Evolutionary conservation across 306 rosid species (phyloP), one percentile per base, ranked within the genome.

Genomic region (Prinsepia uniflora): DNA sequence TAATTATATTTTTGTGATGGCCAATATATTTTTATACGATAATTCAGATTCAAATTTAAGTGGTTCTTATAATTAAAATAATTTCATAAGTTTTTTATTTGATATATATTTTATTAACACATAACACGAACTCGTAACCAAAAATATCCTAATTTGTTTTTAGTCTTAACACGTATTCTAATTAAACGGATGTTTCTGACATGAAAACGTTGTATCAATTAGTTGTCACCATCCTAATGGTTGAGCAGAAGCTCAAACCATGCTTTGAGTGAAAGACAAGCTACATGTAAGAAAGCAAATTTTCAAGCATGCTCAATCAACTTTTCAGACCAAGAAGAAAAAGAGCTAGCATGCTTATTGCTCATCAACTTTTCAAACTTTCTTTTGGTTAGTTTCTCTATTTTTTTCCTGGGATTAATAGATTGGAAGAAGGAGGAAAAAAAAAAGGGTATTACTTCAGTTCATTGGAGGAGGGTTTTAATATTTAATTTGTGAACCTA

Each of bases 181-280:
- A 30, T 30, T 30, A 1, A 30, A 30, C 36, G 2, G 30, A 24
- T 24, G 30, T 17, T 20, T 20, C 11, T 56, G 40, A 56, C 17
- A 22, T 11, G 34, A 22, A 39, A 20, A 20, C 10, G 40, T 15
- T 57, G 17, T 24, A 24, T n/a, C n/a, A n/a, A n/a, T 11, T 11
- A 57, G 24, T 57, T 24, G 62, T 57, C 62, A 22, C 62, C 62
- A 52, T 68, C 48, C 61, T 39, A 67, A 6, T 50, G n/a, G 46
- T 67, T 47, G 48, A 13, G 43, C 43, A 34, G 44, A 48, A 66
- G 36, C 17, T n/a, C 44, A 15, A 52, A 30, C 42, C 71, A n/a
- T 34, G 22, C 20, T 34, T 65, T 47, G 30, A 67, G 58, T 24
- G 49, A 39, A 49, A 48, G 46, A 68, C 72, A 68, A 30, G 49